Percentiles rank a stretch among this genome's conserved stretches.
phyloP scores from a whole-genome alignment of 2,329 filamentous ascomycete genomes.

The Pseudogymnoascus sp. region DNA sequence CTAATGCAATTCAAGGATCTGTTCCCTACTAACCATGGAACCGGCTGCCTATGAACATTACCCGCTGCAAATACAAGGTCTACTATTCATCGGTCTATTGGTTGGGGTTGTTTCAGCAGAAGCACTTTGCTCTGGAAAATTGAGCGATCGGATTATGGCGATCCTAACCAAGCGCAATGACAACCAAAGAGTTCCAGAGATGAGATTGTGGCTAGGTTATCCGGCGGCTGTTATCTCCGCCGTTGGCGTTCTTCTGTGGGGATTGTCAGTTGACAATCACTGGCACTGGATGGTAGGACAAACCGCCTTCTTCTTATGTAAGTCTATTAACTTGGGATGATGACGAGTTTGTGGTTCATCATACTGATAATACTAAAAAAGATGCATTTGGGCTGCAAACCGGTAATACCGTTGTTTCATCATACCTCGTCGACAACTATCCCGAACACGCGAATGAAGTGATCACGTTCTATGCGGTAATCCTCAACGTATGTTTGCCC shows the following conservation, averaged over 20 bases:
- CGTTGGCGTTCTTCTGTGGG: slow-evolving; percentile 46
- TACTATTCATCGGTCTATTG: slow-evolving; percentile 45
- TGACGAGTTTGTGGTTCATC: neutral
- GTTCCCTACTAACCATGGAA: slow-evolving; percentile 12
- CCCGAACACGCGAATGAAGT: slow-evolving; percentile 45
- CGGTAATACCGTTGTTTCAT: slow-evolving; percentile 43
- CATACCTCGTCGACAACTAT: slow-evolving; percentile 48
- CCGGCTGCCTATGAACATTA: slow-evolving; percentile 30
- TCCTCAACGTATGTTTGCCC: slow-evolving; percentile 43
- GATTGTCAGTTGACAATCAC: slow-evolving; percentile 40
- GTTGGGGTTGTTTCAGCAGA: slow-evolving; percentile 44
- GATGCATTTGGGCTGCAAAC: slow-evolving; percentile 48
- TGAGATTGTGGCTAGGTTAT: slow-evolving; percentile 47
- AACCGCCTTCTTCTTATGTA: slow-evolving; percentile 45
- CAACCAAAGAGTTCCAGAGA: slow-evolving; percentile 39
- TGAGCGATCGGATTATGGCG: slow-evolving; percentile 44
- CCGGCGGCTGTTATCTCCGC: slow-evolving; percentile 40
- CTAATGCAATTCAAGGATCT: slow-evolving; percentile 9
- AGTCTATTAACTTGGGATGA: slow-evolving; percentile 17
- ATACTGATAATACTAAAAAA: slow-evolving; percentile 18
- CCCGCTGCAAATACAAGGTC: slow-evolving; percentile 35
- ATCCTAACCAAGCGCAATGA: slow-evolving; percentile 35
- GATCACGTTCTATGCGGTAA: slow-evolving; percentile 45
- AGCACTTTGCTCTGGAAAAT: slow-evolving; percentile 40
- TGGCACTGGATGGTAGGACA: slow-evolving; percentile 52